A percentile compares a stretch with the other conserved stretches of the same genome.
These are phyloP conservation scores for Komagataea norvegica DNA, from an alignment of 1,139 yeast species.

Conservation along the genomic window DNA sequence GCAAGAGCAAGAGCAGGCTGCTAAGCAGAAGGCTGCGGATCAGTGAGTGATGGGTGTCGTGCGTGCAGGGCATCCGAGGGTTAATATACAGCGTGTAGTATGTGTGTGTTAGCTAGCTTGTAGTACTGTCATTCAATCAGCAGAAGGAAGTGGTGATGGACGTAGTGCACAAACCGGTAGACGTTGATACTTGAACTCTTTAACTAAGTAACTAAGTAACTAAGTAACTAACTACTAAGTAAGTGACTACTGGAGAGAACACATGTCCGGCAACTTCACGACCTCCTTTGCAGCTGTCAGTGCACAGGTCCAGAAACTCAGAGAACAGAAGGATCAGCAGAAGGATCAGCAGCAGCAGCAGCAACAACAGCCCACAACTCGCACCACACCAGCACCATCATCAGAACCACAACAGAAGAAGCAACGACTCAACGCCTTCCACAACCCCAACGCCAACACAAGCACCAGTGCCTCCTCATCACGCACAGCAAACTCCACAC, in stretches of 20 bases:
- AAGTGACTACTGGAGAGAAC: too few relatives aligned
- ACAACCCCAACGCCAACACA: neutral
- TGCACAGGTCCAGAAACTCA: conserved; percentile 9
- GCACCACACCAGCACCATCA: conserved; percentile 1
- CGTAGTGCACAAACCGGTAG: too few relatives aligned
- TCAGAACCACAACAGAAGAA: conserved; percentile 1
- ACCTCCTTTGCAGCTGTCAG: conserved; percentile 10
- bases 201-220: too few relatives aligned
- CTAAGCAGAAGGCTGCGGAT: neutral
- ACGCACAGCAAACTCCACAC: conserved; percentile 8
- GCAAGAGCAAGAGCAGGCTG: conserved; percentile 7
- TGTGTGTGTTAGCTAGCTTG: too few relatives aligned
- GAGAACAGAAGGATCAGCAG: conserved; percentile 3
- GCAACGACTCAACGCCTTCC: conserved; percentile 11
- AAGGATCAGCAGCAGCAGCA: neutral
- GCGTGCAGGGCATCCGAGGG: too few relatives aligned
- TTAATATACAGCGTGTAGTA: too few relatives aligned
- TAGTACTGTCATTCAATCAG: too few relatives aligned
- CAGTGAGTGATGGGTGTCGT: too few relatives aligned
- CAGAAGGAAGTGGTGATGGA: too few relatives aligned
- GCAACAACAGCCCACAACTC: neutral
- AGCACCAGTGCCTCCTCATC: conserved; percentile 4
- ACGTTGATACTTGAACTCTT: too few relatives aligned
- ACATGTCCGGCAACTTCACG: conserved; percentile 6
- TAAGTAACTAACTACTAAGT: too few relatives aligned